phyloP scores from a whole-genome alignment of 148 eudicot species.

The Persicaria maculosa region DNA sequence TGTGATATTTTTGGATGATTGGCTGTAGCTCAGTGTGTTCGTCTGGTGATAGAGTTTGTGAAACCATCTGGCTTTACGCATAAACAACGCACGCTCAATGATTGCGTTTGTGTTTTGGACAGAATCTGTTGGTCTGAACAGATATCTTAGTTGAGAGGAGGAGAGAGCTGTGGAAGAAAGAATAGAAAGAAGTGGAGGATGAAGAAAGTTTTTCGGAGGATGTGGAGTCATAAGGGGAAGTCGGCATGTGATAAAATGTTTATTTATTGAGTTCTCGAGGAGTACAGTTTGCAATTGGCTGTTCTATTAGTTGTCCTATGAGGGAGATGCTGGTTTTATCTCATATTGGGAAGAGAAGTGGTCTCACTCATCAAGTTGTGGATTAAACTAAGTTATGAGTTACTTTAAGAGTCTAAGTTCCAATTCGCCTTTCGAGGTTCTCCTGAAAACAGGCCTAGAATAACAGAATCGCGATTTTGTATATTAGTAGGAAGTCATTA shows the following conservation, averaged over 20 bases:
- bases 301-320: not conserved
- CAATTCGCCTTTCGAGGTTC: not conserved
- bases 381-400: not conserved
- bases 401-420: not conserved
- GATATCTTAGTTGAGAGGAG: slow-evolving; percentile 9
- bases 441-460: not conserved
- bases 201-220: slow-evolving; percentile 8
- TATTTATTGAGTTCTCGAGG: slow-evolving; percentile 22
- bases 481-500: not conserved
- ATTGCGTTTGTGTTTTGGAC: not conserved
- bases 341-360: slow-evolving; percentile 6
- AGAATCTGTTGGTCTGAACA: not conserved
- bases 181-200: not conserved
- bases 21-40: slow-evolving; percentile 34
- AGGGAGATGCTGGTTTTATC: not conserved
- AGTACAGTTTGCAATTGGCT: slow-evolving; percentile 5
- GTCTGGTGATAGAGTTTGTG: slow-evolving; percentile 31
- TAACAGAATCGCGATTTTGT: not conserved
- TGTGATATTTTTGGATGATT: slow-evolving; percentile 36
- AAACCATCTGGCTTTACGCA: slow-evolving; percentile 17
- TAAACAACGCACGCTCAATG: not conserved
- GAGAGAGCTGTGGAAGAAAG: not conserved
- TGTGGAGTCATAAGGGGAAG: slow-evolving; percentile 13
- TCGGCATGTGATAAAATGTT: slow-evolving; percentile 20
- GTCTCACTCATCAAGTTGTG: not conserved